These are phyloP conservation scores for Scutellaria baicalensis DNA, from an alignment of 257 asterid genomes.

Conservation along the genomic window DNA sequence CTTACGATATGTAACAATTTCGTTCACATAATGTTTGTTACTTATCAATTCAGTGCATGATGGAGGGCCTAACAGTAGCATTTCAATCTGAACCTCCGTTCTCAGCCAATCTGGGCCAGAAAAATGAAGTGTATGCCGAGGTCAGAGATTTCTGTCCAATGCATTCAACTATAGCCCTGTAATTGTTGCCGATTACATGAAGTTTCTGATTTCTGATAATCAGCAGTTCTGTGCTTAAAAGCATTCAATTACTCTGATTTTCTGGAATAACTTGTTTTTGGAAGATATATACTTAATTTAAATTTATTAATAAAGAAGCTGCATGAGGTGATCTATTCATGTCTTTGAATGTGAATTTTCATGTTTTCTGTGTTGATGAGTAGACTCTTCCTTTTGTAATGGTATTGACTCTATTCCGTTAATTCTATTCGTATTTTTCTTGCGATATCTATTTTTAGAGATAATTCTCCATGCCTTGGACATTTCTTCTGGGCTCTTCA, in stretches of 20 bases:
- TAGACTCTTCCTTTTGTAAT: neutral
- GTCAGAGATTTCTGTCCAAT: constrained; percentile 28
- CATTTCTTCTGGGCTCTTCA: constrained; percentile 4
- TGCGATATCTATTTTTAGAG: neutral
- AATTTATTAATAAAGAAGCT: neutral
- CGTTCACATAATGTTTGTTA: neutral
- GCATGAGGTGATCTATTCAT: neutral
- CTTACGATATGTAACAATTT: too few relatives aligned
- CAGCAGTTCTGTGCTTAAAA: neutral
- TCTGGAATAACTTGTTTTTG: neutral
- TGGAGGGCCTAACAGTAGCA: constrained; percentile 67
- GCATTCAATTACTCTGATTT: neutral
- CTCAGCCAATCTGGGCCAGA: constrained; percentile 59
- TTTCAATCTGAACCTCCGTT: constrained; percentile 82
- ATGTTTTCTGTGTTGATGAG: neutral
- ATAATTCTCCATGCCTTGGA: neutral
- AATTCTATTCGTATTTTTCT: neutral
- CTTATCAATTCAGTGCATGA: constrained; percentile 47
- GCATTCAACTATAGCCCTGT: neutral
- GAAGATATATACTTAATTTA: neutral
- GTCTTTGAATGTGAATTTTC: neutral
- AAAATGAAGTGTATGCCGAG: constrained; percentile 78
- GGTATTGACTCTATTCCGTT: neutral
- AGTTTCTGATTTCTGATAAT: neutral
- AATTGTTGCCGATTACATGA: neutral